phyloP scores from a whole-genome alignment of 306 rosid species.

The Dryas octopetala region DNA sequence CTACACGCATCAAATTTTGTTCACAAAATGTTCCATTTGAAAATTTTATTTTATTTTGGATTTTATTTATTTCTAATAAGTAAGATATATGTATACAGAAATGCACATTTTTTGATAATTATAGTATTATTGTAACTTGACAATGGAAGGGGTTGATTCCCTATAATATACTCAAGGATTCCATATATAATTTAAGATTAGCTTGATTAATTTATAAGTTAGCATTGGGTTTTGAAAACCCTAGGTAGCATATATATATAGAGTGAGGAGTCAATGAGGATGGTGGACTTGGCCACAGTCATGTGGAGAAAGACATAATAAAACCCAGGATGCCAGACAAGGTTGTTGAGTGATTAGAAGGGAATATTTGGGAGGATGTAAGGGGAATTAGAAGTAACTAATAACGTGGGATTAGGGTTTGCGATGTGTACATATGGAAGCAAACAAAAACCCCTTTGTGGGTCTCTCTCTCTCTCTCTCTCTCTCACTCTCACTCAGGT shows the following conservation, averaged over 20 bases:
- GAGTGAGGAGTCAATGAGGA: slow-evolving; percentile 34
- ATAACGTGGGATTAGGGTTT: slow-evolving; percentile 40
- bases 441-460: slow-evolving; percentile 48
- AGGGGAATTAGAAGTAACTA: slow-evolving; percentile 34
- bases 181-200: neutral
- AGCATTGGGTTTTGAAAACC: slow-evolving; percentile 54
- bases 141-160: neutral
- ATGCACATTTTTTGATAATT: too few species aligned
- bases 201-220: slow-evolving; percentile 23
- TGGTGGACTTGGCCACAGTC: slow-evolving; percentile 11
- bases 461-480: slow-evolving; percentile 23
- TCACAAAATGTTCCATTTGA: too few species aligned
- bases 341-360: slow-evolving; percentile 44
- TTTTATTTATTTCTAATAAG: too few species aligned
- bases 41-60: too few species aligned
- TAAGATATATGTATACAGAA: too few species aligned
- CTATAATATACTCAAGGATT: too few species aligned
- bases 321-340: slow-evolving; percentile 43
- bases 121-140: neutral
- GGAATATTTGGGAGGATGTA: slow-evolving; percentile 44
- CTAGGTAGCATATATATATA: neutral
- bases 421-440: slow-evolving; percentile 39
- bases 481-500: slow-evolving; percentile 31
- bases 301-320: slow-evolving; percentile 36
- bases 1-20: too few species aligned